Evolutionary conservation across 139 green algal species (phyloP), one percentile per base, ranked within the genome.

Genomic region (Micromonas commoda): DNA sequence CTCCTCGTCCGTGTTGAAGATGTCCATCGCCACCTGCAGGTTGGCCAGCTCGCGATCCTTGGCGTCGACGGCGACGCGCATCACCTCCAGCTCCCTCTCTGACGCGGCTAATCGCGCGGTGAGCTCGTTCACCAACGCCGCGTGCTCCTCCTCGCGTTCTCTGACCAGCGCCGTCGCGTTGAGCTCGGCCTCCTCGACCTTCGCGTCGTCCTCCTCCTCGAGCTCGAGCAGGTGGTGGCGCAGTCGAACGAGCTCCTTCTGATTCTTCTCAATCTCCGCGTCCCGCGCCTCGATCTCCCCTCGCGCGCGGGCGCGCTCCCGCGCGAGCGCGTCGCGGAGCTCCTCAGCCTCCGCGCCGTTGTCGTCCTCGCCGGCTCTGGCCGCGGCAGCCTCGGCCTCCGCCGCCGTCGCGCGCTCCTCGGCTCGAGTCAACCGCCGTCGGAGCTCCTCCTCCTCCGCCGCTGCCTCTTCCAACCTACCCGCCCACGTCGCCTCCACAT

Each of bases 181-280:
- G 33, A 26, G 32, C 28, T 73, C 68, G 32, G 26, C 26, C 29
- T 35, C 64, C n/a, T 71, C 64, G 4, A 29, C 64, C n/a, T 64
- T 32, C 29, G n/a, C 26, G 29, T 75, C 68, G 20, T 75, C 68
- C 37, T 60, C 68, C 21, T 75, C 68, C 26, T 75, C 68, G 37
- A 75, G 3, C 4, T 61, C 68, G 37, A 75, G 53, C 37, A 75
- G 29, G 26, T 75, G 68, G 24, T 19, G 34, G 2, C 68, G 68
- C 19, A 75, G 38, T 4, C 33, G 31, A 6, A 61, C 53, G 23
- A 75, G 38, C 68, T 75, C 68, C 26, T 37, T 75, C 20, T 61
- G 23, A 20, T 64, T 75, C 68, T 28, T 61, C 19, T 63, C 37
- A 21, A n/a, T 28, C 35, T 60, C 68, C 24, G 24, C 35, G 19